A percentile compares a stretch with the other conserved stretches of the same genome.
These are phyloP conservation scores for Carnegiea gigantea DNA, from an alignment of 179 eudicot species.

Conservation along the genomic window DNA sequence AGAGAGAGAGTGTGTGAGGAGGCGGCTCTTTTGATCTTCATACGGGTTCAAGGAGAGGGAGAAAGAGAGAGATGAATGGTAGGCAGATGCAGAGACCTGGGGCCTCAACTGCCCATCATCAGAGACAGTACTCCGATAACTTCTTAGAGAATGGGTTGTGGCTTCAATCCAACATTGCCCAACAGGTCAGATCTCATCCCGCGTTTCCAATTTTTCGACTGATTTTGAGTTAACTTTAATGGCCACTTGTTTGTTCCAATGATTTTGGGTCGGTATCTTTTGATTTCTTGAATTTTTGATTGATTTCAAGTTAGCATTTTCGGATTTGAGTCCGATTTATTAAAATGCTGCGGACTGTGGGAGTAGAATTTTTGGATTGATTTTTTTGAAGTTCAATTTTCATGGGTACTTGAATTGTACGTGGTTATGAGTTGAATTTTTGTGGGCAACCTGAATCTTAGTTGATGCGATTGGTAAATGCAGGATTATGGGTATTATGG, in stretches of 20 bases:
- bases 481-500: conserved; percentile 58
- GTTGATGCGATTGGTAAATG: conserved; percentile 5
- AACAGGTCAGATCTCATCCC: conserved; percentile 49
- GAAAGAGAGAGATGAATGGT: conserved; percentile 51
- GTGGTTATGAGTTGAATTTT: background rate
- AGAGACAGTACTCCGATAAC: conserved; percentile 75
- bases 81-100: conserved; percentile 74
- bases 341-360: background rate
- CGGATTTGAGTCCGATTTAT: background rate
- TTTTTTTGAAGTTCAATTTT: background rate
- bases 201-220: background rate
- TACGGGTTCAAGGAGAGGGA: background rate
- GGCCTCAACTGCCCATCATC: conserved; percentile 54
- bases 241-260: background rate
- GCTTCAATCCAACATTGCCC: conserved; percentile 72
- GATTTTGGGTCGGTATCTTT: background rate
- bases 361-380: background rate
- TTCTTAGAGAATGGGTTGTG: conserved; percentile 53
- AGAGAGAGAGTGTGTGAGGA: conserved; percentile 13
- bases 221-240: background rate
- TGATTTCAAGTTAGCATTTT: background rate
- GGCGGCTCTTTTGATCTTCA: background rate
- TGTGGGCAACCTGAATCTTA: background rate
- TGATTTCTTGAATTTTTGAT: background rate
- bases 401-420: background rate